Conservation (phyloP, 768 basidiomycete genomes). For the Boletus reticulatus region DNA sequence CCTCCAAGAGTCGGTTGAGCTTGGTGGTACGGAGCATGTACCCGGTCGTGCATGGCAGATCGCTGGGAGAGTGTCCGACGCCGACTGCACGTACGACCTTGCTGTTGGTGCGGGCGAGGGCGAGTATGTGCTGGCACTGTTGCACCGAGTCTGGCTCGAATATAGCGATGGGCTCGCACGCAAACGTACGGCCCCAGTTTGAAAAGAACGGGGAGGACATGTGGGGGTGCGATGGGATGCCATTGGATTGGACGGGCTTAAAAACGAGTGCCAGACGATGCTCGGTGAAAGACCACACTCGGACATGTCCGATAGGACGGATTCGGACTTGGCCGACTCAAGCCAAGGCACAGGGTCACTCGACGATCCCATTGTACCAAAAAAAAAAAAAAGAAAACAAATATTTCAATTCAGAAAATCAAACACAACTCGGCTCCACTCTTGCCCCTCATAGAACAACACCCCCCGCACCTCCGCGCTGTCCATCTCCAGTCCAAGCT, state of each 20-base stretch:
- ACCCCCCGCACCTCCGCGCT: conserved; percentile 86
- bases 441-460: conserved; percentile 67
- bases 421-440: conserved; percentile 76
- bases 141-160: conserved; percentile 72
- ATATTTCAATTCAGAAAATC: conserved; percentile 40
- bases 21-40: conserved; percentile 82
- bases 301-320: conserved; percentile 5
- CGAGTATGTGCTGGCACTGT: conserved; percentile 74
- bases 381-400: neutral
- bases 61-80: conserved; percentile 90
- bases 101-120: conserved; percentile 72
- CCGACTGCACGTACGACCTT: conserved; percentile 79
- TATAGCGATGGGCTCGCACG: conserved; percentile 62
- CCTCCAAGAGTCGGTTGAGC: conserved; percentile 73
- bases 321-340: neutral
- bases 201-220: conserved; percentile 42
- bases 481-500: conserved; percentile 80
- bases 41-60: conserved; percentile 86
- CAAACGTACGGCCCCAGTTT: conserved; percentile 88
- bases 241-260: too few relatives aligned
- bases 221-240: too few relatives aligned
- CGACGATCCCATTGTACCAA: too few relatives aligned
- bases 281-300: neutral
- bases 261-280: too few relatives aligned
- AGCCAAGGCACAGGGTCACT: neutral